phyloP scores from a whole-genome alignment of 768 basidiomycete species.

The Termitomyces sp. region DNA sequence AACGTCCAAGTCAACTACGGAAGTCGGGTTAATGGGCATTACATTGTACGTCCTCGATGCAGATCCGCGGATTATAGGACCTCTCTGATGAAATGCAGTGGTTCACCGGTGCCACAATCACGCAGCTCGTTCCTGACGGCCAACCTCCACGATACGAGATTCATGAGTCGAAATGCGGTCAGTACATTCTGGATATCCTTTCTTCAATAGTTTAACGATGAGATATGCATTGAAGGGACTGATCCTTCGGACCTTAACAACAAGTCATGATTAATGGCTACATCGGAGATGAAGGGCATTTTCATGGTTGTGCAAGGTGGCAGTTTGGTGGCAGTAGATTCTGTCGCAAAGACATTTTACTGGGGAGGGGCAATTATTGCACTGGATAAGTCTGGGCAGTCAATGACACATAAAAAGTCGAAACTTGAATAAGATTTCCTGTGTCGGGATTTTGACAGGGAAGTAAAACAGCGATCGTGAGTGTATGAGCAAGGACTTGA shows the following conservation, averaged over 20 bases:
- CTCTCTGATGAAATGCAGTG: constrained; percentile 5
- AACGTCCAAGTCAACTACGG: constrained; percentile 16
- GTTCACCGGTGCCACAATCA: constrained; percentile 10
- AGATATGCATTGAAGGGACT: background rate
- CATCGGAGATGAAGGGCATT: background rate
- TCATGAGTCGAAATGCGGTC: constrained; percentile 14
- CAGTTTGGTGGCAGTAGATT: too few relatives aligned
- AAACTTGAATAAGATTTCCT: too few relatives aligned
- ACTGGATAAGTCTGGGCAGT: too few relatives aligned
- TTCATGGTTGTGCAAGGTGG: too few relatives aligned
- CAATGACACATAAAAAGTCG: too few relatives aligned
- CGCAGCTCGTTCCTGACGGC: constrained; percentile 9
- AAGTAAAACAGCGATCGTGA: too few relatives aligned
- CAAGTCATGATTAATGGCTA: background rate
- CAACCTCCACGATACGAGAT: constrained; percentile 7
- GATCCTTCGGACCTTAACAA: constrained; percentile 6
- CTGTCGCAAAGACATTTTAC: too few relatives aligned
- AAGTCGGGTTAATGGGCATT: constrained; percentile 11
- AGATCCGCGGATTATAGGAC: background rate
- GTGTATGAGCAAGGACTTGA: too few relatives aligned
- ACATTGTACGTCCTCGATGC: constrained; percentile 6
- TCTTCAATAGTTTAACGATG: background rate
- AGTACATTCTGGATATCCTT: background rate
- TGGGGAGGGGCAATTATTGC: too few relatives aligned
- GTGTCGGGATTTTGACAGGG: too few relatives aligned